Evolutionary conservation across 805 yeast species (phyloP).

Genomic region (Metschnikowia anglica): DNA sequence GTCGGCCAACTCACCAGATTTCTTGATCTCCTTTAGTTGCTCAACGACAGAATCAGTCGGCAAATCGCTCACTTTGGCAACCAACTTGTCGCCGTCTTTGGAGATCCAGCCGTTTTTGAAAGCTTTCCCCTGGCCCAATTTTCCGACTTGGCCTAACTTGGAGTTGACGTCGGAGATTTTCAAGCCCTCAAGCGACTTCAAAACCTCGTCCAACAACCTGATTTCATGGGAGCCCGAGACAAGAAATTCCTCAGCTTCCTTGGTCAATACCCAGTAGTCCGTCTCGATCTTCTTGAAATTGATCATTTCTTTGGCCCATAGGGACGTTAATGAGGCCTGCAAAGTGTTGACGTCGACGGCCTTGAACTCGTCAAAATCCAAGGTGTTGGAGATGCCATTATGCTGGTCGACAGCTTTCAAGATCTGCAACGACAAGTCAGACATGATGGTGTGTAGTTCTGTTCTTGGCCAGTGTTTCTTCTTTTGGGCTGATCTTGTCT

Average conservation of each 20-base stretch:
- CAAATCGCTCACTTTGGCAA: slow-evolving; percentile 53
- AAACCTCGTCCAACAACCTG: slow-evolving; percentile 71
- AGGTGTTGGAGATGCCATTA: slow-evolving; percentile 65
- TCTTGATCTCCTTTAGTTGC: slow-evolving; percentile 56
- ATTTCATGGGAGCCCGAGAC: slow-evolving; percentile 87
- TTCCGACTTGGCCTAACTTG: slow-evolving; percentile 79
- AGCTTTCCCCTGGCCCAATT: slow-evolving; percentile 94
- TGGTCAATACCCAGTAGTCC: slow-evolving; percentile 72
- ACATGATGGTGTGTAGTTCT: slow-evolving; percentile 42
- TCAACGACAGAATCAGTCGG: slow-evolving; percentile 69
- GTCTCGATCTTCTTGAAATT: slow-evolving; percentile 68
- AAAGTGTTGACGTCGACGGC: slow-evolving; percentile 59
- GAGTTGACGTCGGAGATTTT: slow-evolving; percentile 72
- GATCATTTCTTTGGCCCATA: slow-evolving; percentile 82
- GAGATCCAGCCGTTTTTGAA: slow-evolving; percentile 96
- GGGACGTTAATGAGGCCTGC: slow-evolving; percentile 82
- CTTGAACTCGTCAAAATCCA: slow-evolving; percentile 58
- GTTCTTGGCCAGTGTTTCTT: not conserved
- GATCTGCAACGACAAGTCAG: slow-evolving; percentile 62
- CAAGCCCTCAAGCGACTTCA: slow-evolving; percentile 72
- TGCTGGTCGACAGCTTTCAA: slow-evolving; percentile 61
- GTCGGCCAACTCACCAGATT: slow-evolving; percentile 56
- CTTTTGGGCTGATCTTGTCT: not conserved
- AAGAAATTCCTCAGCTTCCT: slow-evolving; percentile 80
- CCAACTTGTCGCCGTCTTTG: slow-evolving; percentile 80